Evolutionary conservation across 2,329 filamentous ascomycete genomes (phyloP), one percentile per base, ranked within the genome.

Genomic region (Cladophialophora yegresii): DNA sequence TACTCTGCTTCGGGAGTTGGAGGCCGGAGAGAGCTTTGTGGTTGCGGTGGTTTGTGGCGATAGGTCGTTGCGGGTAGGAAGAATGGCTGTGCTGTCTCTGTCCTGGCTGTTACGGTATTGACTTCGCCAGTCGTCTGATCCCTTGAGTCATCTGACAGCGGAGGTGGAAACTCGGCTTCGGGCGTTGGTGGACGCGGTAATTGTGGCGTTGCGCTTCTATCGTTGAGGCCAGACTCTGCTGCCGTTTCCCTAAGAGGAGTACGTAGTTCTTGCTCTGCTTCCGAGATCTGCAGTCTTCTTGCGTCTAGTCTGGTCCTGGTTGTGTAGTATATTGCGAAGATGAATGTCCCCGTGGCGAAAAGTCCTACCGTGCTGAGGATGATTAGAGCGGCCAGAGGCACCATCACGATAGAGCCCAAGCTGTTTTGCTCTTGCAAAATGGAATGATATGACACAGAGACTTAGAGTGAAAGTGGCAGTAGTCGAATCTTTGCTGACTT

Each of bases 91-190:
- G 40, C 16, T 28, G n/a, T 4, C 13, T 16, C 9, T 12, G 43
- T 22, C 7, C 23, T 4, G n/a, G 16, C 54, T 30, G 4, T n/a
- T 22, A 4, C n/a, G 5, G 32, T 4, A 4, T 2, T 28, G 20
- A 26, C 55, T 49, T 47, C 8, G 7, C 30, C 4, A 2, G 20
- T 26, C 20, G 8, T 12, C 16, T 7, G 32, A 13, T 36, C 30
- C 20, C 23, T 53, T 16, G 54, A 9, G 2, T 64, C 62, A 20
- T 43, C 59, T 8, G 56, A 50, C 13, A 67, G 57, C n/a, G 65
- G 63, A 40, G 65, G 65, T 9, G 65, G 65, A 36, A 23, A 63
- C 51, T 67, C 65, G n/a, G 66, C 62, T 40, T 68, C 66, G 6
- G 66, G 66, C 10, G 63, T 63, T 12, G 23, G n/a, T 6, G 63